These are phyloP conservation scores for Ceratocystis smalleyi DNA, from an alignment of 2,329 filamentous ascomycete species.

Conservation along the genomic window DNA sequence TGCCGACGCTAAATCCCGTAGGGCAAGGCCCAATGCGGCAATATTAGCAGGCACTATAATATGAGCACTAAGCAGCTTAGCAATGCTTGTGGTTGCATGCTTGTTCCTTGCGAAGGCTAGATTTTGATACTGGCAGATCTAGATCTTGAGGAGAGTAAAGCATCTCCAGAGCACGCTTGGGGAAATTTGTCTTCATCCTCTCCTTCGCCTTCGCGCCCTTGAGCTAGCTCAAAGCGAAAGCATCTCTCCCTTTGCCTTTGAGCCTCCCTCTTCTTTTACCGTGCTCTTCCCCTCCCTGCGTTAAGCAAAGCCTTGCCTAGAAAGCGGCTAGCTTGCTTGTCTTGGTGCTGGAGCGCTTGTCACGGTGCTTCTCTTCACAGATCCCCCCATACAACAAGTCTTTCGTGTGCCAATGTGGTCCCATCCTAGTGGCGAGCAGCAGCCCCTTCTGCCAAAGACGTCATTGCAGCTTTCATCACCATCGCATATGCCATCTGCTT, in stretches of 20 bases:
- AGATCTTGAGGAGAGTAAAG: background rate
- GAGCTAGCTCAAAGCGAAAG: background rate
- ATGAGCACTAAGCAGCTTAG: background rate
- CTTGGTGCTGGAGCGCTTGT: background rate
- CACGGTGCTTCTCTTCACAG: background rate
- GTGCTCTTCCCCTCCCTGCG: background rate
- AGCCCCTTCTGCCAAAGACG: slow-evolving; percentile 2
- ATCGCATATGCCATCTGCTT: background rate
- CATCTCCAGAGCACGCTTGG: background rate
- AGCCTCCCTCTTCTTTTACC: background rate
- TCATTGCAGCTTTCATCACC: background rate
- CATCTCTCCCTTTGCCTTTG: background rate
- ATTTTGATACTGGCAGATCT: background rate
- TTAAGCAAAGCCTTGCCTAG: background rate
- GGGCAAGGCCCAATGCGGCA: background rate
- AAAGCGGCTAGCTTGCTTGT: background rate
- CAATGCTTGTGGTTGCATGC: too few relatives aligned
- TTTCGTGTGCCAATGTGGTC: background rate
- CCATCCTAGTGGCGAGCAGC: background rate
- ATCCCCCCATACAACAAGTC: background rate
- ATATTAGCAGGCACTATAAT: background rate
- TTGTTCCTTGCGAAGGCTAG: too few relatives aligned
- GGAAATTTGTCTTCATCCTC: background rate
- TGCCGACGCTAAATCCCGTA: background rate
- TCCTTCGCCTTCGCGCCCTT: background rate